phyloP scores from a whole-genome alignment of 2,329 filamentous ascomycete genomes.

The Cordyceps sp. region DNA sequence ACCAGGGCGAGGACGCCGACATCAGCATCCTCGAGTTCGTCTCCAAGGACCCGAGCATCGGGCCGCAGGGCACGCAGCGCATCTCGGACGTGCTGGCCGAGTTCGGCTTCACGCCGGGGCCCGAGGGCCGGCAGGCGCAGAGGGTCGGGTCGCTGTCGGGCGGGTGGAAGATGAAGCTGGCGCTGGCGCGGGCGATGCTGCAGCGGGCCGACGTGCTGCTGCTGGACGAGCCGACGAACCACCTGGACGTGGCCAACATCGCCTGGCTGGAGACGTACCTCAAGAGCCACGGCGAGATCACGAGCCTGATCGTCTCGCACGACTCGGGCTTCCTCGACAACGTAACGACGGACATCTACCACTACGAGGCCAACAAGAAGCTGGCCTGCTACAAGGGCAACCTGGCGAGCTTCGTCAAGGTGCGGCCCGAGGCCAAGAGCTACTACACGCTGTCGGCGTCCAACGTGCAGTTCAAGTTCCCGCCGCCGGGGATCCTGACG shows the following conservation, averaged over 20 bases:
- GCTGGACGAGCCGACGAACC: slow-evolving; percentile 97
- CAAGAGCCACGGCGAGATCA: slow-evolving; percentile 90
- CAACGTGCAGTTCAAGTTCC: slow-evolving; percentile 94
- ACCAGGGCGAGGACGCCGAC: slow-evolving; percentile 94
- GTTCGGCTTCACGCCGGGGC: slow-evolving; percentile 84
- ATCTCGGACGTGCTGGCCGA: slow-evolving; percentile 75
- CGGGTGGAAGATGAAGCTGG: slow-evolving; percentile 99
- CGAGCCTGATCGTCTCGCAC: slow-evolving; percentile 94
- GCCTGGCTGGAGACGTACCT: slow-evolving; percentile 93
- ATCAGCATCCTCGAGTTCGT: slow-evolving; percentile 92
- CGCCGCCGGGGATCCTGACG: slow-evolving; percentile 79
- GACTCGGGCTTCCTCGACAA: slow-evolving; percentile 95
- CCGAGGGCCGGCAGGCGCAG: slow-evolving; percentile 74
- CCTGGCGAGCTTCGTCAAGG: slow-evolving; percentile 66
- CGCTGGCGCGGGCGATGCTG: slow-evolving; percentile 88
- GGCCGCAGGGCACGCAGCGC: slow-evolving; percentile 58
- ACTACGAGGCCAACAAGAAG: slow-evolving; percentile 95
- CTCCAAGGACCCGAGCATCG: slow-evolving; percentile 73
- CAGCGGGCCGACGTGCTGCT: slow-evolving; percentile 92
- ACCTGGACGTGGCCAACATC: slow-evolving; percentile 90
- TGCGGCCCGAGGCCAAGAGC: slow-evolving; percentile 86
- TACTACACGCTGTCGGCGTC: slow-evolving; percentile 92
- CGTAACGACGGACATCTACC: slow-evolving; percentile 96
- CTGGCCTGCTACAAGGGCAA: slow-evolving; percentile 74
- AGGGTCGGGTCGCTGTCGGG: slow-evolving; percentile 89